These are phyloP conservation scores for Verticillium nubilum DNA, from an alignment of 2,329 filamentous ascomycete genomes.

Conservation along the genomic window DNA sequence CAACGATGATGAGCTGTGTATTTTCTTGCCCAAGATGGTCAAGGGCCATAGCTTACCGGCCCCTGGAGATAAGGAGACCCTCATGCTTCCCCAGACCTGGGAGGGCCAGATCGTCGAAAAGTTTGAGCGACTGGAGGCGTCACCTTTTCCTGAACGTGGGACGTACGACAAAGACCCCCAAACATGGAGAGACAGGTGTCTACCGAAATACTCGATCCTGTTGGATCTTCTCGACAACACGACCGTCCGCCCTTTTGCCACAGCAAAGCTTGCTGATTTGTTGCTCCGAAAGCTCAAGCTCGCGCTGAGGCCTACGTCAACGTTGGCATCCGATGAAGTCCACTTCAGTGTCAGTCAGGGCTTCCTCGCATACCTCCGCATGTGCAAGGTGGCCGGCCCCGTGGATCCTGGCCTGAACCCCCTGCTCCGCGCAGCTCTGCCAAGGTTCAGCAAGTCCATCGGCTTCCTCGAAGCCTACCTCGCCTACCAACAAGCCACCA, in stretches of 20 bases:
- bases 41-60: constrained; percentile 48
- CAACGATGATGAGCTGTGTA: constrained; percentile 64
- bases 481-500: constrained; percentile 42
- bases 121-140: constrained; percentile 60
- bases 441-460: constrained; percentile 58
- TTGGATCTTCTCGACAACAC: constrained; percentile 58
- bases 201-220: constrained; percentile 64
- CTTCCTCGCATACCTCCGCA: constrained; percentile 65
- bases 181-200: constrained; percentile 56
- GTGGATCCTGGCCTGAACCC: constrained; percentile 59
- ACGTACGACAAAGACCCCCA: constrained; percentile 57
- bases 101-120: constrained; percentile 67
- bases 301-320: constrained; percentile 55
- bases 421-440: constrained; percentile 59
- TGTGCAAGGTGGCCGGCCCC: constrained; percentile 53
- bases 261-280: constrained; percentile 59
- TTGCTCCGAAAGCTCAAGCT: constrained; percentile 61
- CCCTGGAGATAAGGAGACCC: constrained; percentile 45
- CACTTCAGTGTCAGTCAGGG: constrained; percentile 71
- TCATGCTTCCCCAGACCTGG: constrained; percentile 60
- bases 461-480: constrained; percentile 62
- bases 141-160: constrained; percentile 59
- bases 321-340: constrained; percentile 56
- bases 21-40: constrained; percentile 62
- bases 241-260: constrained; percentile 59